Base-by-base conservation (phyloP, 352 stramenopile genomes). In the Pythium phragmitis region DNA sequence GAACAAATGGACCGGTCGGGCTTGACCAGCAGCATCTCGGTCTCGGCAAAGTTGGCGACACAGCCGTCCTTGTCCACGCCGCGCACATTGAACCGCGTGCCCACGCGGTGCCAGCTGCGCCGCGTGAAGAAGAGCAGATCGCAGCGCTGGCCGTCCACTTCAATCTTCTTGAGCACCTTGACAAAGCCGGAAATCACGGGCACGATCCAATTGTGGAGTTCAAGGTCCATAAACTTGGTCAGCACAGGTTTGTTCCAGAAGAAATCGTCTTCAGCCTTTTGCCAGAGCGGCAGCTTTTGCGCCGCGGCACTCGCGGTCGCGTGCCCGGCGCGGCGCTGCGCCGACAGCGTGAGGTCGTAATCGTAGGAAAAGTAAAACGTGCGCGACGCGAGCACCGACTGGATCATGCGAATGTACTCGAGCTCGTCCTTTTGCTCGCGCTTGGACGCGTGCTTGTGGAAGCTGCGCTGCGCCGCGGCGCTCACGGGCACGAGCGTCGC, bases 21-120 rank as follows among this genome's bases (percentile, higher is more conserved):
- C 60, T 75, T 79, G 28, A 84, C 72, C 60, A 94, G 69, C 57
- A 98, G 77, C 80, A 98, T 93, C 73, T 98, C 96, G 6, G 91
- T 98, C 82, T 98, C 96, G 19, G 87, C 91, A 76, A 96, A 98
- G 74, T 98, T 98, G 36, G 96, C 94, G 9, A 94, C 89, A 46
- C 80, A 76, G 37, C 93, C 94, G 41, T 89, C 76, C 41, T 82
- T 88, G 80, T 98, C 92, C 16, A 95, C 79, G 56, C 96, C 96
- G 47, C 96, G 84, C 62, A 89, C 80, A 57, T 95, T 98, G 74
- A 98, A 98, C 42, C 96, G 86, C 66, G 96, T 85, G 46, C 96
- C 72, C 41, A 97, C 77, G 65, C 94, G 88, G 49, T 87, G 88
- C 57, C 72, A 85, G 59, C 80, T 86, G 51, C 88, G 73, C 0